Conservation (phyloP, 176 grass and related monocot species). For the Phoenix dactylifera region DNA sequence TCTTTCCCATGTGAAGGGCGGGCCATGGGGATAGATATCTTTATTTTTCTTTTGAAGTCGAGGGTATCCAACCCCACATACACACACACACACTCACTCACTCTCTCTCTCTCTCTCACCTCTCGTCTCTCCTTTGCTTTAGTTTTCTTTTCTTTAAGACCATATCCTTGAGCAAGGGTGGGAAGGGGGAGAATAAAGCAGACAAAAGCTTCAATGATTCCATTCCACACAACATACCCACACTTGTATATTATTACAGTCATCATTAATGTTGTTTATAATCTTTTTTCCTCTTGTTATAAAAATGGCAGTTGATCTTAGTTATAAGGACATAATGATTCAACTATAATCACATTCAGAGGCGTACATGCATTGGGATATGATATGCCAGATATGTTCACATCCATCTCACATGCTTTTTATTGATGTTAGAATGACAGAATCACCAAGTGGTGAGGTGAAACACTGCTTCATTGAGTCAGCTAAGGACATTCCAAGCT, state of each 20-base stretch:
- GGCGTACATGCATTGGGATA: conserved; percentile 21
- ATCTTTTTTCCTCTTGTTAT: conserved; percentile 5
- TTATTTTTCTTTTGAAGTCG: conserved; percentile 11
- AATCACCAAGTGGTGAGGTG: too few species aligned
- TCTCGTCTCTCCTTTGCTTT: not conserved
- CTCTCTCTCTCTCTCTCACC: conserved; percentile 11
- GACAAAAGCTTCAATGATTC: conserved; percentile 24
- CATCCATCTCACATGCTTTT: conserved; percentile 22
- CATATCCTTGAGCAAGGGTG: not conserved
- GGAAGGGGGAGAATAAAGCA: conserved; percentile 21
- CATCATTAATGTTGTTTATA: conserved; percentile 10
- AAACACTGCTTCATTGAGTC: not conserved
- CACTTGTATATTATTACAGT: conserved; percentile 14
- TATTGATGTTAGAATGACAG: not conserved
- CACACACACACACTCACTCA: too few species aligned
- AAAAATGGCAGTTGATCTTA: not conserved
- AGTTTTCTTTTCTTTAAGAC: not conserved
- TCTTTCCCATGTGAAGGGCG: conserved; percentile 42
- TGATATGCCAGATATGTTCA: conserved; percentile 13
- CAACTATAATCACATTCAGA: conserved; percentile 31
- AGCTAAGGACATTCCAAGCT: conserved; percentile 3
- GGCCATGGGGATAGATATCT: conserved; percentile 6
- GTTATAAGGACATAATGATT: conserved; percentile 36
- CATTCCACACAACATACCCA: conserved; percentile 8
- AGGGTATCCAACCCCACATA: conserved; percentile 1